phyloP scores from a whole-genome alignment of 768 basidiomycete genomes.

The Leccinum subgranulosum region DNA sequence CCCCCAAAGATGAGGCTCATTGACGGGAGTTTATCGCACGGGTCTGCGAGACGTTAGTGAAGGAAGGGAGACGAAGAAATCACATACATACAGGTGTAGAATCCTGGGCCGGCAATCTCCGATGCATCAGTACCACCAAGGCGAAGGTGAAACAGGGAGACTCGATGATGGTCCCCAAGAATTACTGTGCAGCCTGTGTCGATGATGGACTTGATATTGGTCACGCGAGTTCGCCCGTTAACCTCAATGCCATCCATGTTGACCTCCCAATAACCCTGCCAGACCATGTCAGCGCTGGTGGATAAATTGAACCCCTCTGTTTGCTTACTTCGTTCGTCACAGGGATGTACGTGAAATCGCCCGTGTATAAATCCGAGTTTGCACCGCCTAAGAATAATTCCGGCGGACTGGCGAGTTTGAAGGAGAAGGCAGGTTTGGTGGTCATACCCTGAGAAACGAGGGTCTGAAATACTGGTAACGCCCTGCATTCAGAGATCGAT shows the following conservation, averaged over 20 bases:
- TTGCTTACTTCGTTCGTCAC: conserved; percentile 6
- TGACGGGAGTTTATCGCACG: not conserved
- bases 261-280: conserved; percentile 20
- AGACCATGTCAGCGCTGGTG: not conserved
- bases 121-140: conserved; percentile 27
- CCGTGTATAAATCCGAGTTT: conserved; percentile 42
- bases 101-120: conserved; percentile 19
- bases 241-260: conserved; percentile 4
- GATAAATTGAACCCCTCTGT: not conserved
- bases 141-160: conserved; percentile 14
- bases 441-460: conserved; percentile 35
- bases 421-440: conserved; percentile 35
- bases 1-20: not conserved
- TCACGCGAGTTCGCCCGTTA: not conserved
- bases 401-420: conserved; percentile 41
- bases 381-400: conserved; percentile 55
- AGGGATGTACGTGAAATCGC: conserved; percentile 37
- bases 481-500: conserved; percentile 33
- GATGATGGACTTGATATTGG: conserved; percentile 2
- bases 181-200: conserved; percentile 23
- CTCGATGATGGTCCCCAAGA: conserved; percentile 2
- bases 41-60: not conserved
- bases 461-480: conserved; percentile 38
- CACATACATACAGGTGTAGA: conserved; percentile 29
- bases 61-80: not conserved